Percentiles rank a stretch among this genome's conserved stretches.
phyloP scores from a whole-genome alignment of 805 yeast genomes.

The Candida sanyiensis region DNA sequence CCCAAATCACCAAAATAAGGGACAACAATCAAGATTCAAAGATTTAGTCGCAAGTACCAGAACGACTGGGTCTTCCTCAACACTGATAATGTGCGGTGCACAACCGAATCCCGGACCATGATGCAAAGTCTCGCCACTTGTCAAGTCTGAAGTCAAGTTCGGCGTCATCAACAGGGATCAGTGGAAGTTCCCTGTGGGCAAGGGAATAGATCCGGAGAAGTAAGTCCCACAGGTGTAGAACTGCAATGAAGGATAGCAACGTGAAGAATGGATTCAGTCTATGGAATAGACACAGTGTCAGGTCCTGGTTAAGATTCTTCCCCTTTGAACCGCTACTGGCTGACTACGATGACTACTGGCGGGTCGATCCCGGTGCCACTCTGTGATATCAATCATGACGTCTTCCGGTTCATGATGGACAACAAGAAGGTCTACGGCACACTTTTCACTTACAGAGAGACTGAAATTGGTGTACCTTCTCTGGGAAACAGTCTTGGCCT shows the following conservation, averaged over 20 bases:
- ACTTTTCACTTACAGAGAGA: constrained; percentile 71
- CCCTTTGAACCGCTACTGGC: constrained; percentile 62
- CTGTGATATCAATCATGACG: constrained; percentile 60
- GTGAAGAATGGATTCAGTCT: constrained; percentile 66
- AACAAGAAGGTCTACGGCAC: constrained; percentile 67
- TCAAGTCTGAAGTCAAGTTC: constrained; percentile 55
- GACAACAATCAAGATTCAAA: neutral
- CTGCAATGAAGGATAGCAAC: constrained; percentile 44
- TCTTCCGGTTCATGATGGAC: constrained; percentile 52
- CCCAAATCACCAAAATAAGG: neutral
- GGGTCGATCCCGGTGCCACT: constrained; percentile 80
- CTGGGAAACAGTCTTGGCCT: constrained; percentile 43
- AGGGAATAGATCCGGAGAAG: constrained; percentile 54
- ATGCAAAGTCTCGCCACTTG: constrained; percentile 58
- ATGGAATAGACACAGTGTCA: constrained; percentile 85
- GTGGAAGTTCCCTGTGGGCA: constrained; percentile 79
- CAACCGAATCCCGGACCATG: constrained; percentile 56
- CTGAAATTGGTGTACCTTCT: constrained; percentile 32
- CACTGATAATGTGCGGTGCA: constrained; percentile 54
- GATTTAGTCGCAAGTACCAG: constrained; percentile 48
- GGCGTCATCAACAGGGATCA: constrained; percentile 70
- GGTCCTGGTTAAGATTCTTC: constrained; percentile 69
- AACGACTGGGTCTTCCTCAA: constrained; percentile 94
- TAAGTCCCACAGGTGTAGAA: constrained; percentile 62
- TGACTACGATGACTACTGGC: constrained; percentile 84